Percentiles rank a stretch among this genome's conserved stretches.
Conservation (phyloP, 768 basidiomycete genomes). For the Termitomyces sp. region DNA sequence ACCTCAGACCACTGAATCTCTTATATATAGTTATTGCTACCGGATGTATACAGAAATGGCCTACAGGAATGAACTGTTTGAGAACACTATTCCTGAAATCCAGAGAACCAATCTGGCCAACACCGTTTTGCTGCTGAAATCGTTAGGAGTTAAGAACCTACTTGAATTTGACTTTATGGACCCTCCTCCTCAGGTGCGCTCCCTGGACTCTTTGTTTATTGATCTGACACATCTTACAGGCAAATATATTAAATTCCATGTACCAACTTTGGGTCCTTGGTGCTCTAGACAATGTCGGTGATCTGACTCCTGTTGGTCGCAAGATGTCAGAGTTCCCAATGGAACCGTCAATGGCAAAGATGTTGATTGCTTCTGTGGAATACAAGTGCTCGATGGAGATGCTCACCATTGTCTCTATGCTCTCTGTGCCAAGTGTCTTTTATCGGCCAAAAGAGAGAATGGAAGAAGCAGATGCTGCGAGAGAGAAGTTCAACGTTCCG, state of each 20-base stretch:
- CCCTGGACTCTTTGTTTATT: neutral
- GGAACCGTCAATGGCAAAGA: conserved; percentile 99
- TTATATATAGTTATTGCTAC: conserved; percentile 77
- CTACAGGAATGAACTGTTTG: conserved; percentile 92
- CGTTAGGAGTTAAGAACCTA: conserved; percentile 94
- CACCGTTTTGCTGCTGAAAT: conserved; percentile 92
- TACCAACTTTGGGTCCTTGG: conserved; percentile 99
- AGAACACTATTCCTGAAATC: conserved; percentile 96
- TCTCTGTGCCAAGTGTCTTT: conserved; percentile 96
- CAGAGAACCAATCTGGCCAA: conserved; percentile 98
- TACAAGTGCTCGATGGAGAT: conserved; percentile 93
- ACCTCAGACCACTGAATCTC: conserved; percentile 5
- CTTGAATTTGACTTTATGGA: conserved; percentile 99
- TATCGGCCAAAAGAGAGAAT: conserved; percentile 96
- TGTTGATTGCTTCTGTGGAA: conserved; percentile 94
- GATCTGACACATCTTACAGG: conserved; percentile 39
- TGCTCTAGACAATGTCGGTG: conserved; percentile 96
- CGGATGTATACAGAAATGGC: conserved; percentile 98
- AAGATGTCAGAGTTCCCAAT: conserved; percentile 99
- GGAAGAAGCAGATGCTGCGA: conserved; percentile 96
- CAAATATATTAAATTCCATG: conserved; percentile 98
- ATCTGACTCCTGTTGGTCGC: conserved; percentile 85
- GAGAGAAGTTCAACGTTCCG: conserved; percentile 98
- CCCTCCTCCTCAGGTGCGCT: conserved; percentile 91
- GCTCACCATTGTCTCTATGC: conserved; percentile 98